Conservation (phyloP, 1,284 basidiomycete species). For the Pseudozyma thailandica region DNA sequence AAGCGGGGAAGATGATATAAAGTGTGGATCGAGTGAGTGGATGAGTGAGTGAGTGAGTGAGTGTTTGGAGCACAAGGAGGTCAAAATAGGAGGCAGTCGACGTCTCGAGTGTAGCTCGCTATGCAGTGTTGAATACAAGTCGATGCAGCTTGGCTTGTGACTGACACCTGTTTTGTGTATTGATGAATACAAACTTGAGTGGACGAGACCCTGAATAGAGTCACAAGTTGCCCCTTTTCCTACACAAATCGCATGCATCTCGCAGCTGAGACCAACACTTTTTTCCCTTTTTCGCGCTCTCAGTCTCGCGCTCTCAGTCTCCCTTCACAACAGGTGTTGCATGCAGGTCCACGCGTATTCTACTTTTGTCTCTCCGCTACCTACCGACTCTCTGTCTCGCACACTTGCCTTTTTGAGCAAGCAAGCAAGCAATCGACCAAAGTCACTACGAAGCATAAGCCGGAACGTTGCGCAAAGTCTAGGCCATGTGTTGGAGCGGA, state of each 20-base stretch:
- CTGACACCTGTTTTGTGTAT: neutral
- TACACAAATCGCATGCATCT: neutral
- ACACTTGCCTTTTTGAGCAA: conserved; percentile 2
- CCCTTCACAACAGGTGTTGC: too few species aligned
- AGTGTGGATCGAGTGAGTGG: neutral
- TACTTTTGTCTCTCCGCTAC: neutral
- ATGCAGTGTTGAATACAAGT: conserved; percentile 7
- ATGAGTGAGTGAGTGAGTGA: neutral
- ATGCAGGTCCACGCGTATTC: conserved; percentile 14
- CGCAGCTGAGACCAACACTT: conserved; percentile 29
- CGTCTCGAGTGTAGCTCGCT: neutral
- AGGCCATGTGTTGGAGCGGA: too few species aligned
- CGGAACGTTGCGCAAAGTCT: too few species aligned
- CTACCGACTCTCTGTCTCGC: neutral
- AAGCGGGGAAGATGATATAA: neutral
- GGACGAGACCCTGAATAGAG: conserved; percentile 8
- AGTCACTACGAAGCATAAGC: too few species aligned
- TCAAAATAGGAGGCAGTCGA: conserved; percentile 11
- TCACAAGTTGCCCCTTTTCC: conserved; percentile 25
- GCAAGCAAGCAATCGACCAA: too few species aligned
- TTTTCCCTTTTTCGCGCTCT: too few species aligned
- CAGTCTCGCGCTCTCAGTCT: too few species aligned
- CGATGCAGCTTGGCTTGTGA: neutral
- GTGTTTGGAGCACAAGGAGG: neutral
- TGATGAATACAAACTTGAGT: neutral